Conservation (phyloP, 2,329 filamentous ascomycete species). For the Stemphylium lycopersici region DNA sequence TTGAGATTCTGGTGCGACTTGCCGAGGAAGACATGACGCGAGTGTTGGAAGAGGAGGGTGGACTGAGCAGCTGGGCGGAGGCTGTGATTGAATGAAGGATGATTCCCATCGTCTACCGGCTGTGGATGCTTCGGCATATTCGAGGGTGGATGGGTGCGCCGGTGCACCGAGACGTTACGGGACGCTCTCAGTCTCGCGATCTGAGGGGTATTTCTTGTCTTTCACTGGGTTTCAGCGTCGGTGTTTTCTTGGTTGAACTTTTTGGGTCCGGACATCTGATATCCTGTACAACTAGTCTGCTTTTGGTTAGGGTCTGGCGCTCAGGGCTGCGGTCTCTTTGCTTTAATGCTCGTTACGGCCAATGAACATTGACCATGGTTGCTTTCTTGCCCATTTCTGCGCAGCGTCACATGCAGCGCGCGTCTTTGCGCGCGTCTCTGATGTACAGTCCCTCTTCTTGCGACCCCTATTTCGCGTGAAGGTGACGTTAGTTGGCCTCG, state of each 20-base stretch:
- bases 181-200: slow-evolving; percentile 9
- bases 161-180: slow-evolving; percentile 21
- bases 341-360: not conserved
- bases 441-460: no score
- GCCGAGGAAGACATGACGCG: slow-evolving; percentile 43
- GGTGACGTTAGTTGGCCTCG: not conserved
- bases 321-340: not conserved
- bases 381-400: not conserved
- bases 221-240: slow-evolving; percentile 24
- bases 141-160: slow-evolving; percentile 18
- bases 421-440: not conserved
- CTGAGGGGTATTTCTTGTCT: slow-evolving; percentile 14
- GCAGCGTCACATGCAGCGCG: no score
- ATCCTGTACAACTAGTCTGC: slow-evolving; percentile 45
- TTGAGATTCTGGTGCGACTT: slow-evolving; percentile 44
- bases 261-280: slow-evolving; percentile 38
- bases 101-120: not conserved
- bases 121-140: slow-evolving; percentile 9
- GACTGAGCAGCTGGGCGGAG: slow-evolving; percentile 38
- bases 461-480: not conserved
- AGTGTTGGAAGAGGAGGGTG: slow-evolving; percentile 36
- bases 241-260: slow-evolving; percentile 21
- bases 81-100: slow-evolving; percentile 28
- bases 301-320: not conserved
- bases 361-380: not conserved